A percentile compares a stretch with the other conserved stretches of the same genome.
Conservation (phyloP, 2,329 filamentous ascomycete genomes). For the Aureobasidium sp. region DNA sequence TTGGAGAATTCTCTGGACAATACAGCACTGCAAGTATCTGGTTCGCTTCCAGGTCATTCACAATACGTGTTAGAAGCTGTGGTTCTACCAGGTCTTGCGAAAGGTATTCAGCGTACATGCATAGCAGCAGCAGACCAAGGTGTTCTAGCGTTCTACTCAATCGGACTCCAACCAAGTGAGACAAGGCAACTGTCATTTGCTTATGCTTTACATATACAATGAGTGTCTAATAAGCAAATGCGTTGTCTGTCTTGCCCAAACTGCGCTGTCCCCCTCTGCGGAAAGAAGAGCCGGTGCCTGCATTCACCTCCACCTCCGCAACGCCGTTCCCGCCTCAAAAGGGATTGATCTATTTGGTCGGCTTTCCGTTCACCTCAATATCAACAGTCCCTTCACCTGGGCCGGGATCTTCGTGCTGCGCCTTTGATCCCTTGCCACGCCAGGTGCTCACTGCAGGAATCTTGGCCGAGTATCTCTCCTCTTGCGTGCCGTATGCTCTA, state of each 20-base stretch:
- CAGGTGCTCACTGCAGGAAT: conserved; percentile 96
- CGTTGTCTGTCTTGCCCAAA: not conserved
- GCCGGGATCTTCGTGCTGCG: conserved; percentile 59
- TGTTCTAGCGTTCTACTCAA: not conserved
- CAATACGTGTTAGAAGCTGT: not conserved
- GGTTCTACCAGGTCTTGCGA: too few relatives aligned
- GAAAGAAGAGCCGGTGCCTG: not conserved
- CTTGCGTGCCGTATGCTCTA: conserved; percentile 84
- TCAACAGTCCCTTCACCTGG: conserved; percentile 3
- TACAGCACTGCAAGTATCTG: not conserved
- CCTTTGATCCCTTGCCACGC: conserved; percentile 85
- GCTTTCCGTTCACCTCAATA: not conserved
- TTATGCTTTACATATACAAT: not conserved
- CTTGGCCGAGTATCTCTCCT: conserved; percentile 78
- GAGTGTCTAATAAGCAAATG: not conserved
- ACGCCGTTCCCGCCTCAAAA: not conserved
- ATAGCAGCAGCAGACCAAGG: not conserved
- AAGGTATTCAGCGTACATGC: too few relatives aligned
- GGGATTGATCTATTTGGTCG: not conserved
- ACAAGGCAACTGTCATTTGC: not conserved
- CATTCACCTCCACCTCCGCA: conserved; percentile 1
- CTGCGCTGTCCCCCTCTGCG: not conserved
- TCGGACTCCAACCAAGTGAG: not conserved
- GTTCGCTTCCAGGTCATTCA: not conserved
- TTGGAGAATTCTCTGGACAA: not conserved